Evolutionary conservation across 805 yeast species (phyloP).

Genomic region (Saturnispora dispora): DNA sequence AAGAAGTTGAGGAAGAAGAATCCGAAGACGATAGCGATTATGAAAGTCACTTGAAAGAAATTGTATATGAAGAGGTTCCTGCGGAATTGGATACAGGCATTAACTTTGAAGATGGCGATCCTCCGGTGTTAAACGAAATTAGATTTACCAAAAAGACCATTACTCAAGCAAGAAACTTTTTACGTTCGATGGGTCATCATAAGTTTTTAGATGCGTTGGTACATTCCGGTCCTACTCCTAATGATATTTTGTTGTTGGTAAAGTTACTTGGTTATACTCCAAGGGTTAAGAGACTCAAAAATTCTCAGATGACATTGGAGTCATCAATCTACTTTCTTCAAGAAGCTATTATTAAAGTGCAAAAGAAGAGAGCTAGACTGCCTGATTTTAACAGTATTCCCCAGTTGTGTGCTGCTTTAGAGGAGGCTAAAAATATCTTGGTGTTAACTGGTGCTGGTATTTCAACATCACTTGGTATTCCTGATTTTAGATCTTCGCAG

Average conservation of each 20-base stretch:
- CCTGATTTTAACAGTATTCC: slow-evolving; percentile 48
- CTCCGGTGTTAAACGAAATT: slow-evolving; percentile 18
- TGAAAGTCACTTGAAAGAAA: slow-evolving; percentile 13
- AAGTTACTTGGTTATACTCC: slow-evolving; percentile 51
- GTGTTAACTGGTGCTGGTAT: slow-evolving; percentile 92
- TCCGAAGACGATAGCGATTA: slow-evolving; percentile 6
- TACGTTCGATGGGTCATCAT: slow-evolving; percentile 53
- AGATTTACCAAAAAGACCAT: slow-evolving; percentile 34
- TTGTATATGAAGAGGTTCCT: slow-evolving; percentile 6
- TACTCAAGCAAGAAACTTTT: slow-evolving; percentile 38
- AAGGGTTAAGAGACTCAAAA: slow-evolving; percentile 9
- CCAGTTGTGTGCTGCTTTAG: slow-evolving; percentile 45
- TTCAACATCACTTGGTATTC: slow-evolving; percentile 82
- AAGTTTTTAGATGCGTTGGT: slow-evolving; percentile 45
- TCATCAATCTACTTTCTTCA: slow-evolving; percentile 42
- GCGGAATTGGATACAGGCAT: slow-evolving; percentile 5
- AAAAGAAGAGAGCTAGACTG: slow-evolving; percentile 46
- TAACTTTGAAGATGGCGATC: slow-evolving; percentile 1
- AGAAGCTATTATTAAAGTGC: slow-evolving; percentile 56
- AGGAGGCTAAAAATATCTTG: slow-evolving; percentile 49
- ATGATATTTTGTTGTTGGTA: slow-evolving; percentile 48
- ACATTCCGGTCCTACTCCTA: slow-evolving; percentile 50
- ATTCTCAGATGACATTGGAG: slow-evolving; percentile 3
- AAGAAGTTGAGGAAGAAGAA: slow-evolving; percentile 5
- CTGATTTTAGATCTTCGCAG: slow-evolving; percentile 83